A percentile compares a stretch with the other conserved stretches of the same genome.
Conservation (phyloP, 1,284 basidiomycete genomes). For the Leucoagaricus sp. region DNA sequence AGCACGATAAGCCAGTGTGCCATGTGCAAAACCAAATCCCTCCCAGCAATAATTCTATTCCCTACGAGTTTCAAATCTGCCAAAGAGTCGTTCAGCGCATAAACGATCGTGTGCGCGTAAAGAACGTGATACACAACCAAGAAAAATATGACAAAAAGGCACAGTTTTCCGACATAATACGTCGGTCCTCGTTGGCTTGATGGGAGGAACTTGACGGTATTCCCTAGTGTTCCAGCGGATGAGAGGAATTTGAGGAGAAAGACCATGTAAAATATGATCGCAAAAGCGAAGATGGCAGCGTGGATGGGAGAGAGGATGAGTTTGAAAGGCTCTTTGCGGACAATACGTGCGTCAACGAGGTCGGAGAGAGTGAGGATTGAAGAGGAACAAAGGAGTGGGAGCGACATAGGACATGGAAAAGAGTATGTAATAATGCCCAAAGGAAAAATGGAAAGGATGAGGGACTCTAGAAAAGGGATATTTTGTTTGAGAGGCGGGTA, state of each 20-base stretch:
- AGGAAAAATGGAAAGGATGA: no score
- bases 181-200: not conserved
- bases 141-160: not conserved
- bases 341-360: not conserved
- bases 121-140: not conserved
- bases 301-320: not conserved
- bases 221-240: not conserved
- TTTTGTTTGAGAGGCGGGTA: no score
- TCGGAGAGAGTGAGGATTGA: not conserved
- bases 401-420: no score
- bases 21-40: not conserved
- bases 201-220: not conserved
- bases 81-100: not conserved
- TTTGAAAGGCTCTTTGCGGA: not conserved
- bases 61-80: not conserved
- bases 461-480: no score
- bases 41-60: not conserved
- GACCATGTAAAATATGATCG: not conserved
- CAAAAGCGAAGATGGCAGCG: not conserved
- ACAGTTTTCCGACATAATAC: not conserved
- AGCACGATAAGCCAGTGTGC: not conserved
- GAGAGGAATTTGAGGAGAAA: not conserved
- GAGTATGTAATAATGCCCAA: no score
- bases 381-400: not conserved
- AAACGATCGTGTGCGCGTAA: not conserved